Percentiles rank a stretch among this genome's conserved stretches.
phyloP scores from a whole-genome alignment of 768 basidiomycete species.

The Leccinum olivaceopallidum region DNA sequence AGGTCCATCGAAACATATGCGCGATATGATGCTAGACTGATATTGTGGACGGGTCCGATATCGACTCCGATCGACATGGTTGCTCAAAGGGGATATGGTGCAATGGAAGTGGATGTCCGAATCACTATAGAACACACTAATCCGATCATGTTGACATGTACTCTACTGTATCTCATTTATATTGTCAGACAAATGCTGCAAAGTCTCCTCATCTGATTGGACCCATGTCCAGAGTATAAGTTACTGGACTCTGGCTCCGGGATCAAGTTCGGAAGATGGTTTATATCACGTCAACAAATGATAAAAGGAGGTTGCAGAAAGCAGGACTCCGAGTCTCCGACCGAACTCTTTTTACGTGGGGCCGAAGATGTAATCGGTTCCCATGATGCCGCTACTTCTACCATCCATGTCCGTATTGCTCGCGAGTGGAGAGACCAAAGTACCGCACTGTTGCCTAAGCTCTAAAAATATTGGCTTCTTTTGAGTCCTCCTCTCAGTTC shows the following conservation, averaged over 20 bases:
- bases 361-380: slow-evolving; percentile 22
- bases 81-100: slow-evolving; percentile 10
- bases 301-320: neutral
- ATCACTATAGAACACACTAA: neutral
- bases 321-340: slow-evolving; percentile 6
- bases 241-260: neutral
- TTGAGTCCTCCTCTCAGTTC: slow-evolving; percentile 5
- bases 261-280: neutral
- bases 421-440: neutral
- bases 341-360: slow-evolving; percentile 14
- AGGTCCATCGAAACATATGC: neutral
- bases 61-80: slow-evolving; percentile 13
- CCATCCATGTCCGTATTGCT: slow-evolving; percentile 4
- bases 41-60: neutral
- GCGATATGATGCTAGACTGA: neutral
- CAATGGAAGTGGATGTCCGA: slow-evolving; percentile 14
- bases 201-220: neutral
- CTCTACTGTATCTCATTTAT: neutral
- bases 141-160: slow-evolving; percentile 3
- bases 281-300: neutral
- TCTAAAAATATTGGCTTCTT: neutral
- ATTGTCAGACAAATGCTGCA: neutral
- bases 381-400: neutral
- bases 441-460: neutral
- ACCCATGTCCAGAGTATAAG: neutral